These are phyloP conservation scores for Clonostachys rosea DNA, from an alignment of 2,329 filamentous ascomycete genomes.

Conservation along the genomic window DNA sequence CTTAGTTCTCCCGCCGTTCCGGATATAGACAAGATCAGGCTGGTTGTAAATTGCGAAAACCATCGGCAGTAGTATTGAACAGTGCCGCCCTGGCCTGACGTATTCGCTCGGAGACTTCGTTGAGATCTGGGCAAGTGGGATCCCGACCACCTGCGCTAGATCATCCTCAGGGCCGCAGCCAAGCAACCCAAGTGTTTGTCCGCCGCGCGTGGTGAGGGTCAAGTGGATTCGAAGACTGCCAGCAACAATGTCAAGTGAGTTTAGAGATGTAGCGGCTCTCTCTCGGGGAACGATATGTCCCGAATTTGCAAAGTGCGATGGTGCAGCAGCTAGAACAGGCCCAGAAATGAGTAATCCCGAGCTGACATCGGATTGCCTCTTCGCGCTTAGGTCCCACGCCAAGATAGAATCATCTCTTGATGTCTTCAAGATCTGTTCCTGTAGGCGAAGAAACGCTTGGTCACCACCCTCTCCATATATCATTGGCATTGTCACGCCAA, in stretches of 20 bases:
- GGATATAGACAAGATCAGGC: neutral
- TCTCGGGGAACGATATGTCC: neutral
- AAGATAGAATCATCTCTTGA: slow-evolving; percentile 10
- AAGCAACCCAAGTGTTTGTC: neutral
- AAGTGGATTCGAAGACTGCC: neutral
- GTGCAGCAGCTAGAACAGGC: neutral
- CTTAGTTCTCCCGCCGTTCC: too few relatives aligned
- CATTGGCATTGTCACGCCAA: slow-evolving; percentile 17
- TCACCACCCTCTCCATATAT: slow-evolving; percentile 17
- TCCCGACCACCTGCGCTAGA: neutral
- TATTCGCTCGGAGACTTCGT: neutral
- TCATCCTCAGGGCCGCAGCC: neutral
- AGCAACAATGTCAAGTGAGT: neutral
- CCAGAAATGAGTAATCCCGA: neutral
- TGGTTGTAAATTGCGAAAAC: neutral
- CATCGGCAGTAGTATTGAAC: neutral
- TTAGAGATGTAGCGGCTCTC: neutral
- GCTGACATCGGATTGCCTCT: neutral
- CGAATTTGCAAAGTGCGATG: neutral
- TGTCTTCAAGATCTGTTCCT: slow-evolving; percentile 10
- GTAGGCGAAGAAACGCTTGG: slow-evolving; percentile 9
- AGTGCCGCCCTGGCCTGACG: neutral
- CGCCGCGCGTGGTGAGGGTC: neutral
- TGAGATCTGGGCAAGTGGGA: neutral
- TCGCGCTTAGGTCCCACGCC: slow-evolving; percentile 4